These are phyloP conservation scores for Podaxis sp. DNA, from an alignment of 768 basidiomycete species.

Conservation along the genomic window DNA sequence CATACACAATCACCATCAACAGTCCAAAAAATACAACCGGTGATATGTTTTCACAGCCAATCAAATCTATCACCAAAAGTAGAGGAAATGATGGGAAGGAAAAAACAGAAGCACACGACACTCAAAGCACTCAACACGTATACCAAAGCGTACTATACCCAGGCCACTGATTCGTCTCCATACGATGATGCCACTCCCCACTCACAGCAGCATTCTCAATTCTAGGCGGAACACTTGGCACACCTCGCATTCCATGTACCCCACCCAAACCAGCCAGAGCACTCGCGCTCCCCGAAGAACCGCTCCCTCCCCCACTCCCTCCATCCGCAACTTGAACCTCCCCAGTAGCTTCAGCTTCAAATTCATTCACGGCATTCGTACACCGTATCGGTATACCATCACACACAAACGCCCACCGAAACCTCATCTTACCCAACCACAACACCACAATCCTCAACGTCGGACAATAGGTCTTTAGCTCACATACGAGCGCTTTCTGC, in stretches of 20 bases:
- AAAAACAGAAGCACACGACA: too few species aligned
- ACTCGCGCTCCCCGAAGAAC: not conserved
- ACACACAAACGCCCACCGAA: conserved; percentile 24
- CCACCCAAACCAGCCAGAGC: not conserved
- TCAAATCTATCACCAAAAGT: too few species aligned
- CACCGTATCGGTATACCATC: not conserved
- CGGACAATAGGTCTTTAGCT: conserved; percentile 32
- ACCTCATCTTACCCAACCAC: conserved; percentile 27
- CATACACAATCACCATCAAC: too few species aligned
- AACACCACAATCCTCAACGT: conserved; percentile 28
- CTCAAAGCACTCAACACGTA: not conserved
- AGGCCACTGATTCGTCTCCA: conserved; percentile 9
- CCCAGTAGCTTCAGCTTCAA: not conserved
- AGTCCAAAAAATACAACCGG: too few species aligned
- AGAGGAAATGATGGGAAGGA: too few species aligned
- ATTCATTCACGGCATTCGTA: not conserved
- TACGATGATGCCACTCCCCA: conserved; percentile 7
- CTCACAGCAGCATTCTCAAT: not conserved
- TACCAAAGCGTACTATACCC: conserved; percentile 7
- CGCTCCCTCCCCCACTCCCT: not conserved
- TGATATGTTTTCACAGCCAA: too few species aligned
- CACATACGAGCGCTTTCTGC: conserved; percentile 32
- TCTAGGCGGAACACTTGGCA: not conserved
- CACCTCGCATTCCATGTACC: not conserved
- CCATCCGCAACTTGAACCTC: not conserved